phyloP scores from a whole-genome alignment of 192 early-diverging fungal species.

The Chytriomyces confervae region DNA sequence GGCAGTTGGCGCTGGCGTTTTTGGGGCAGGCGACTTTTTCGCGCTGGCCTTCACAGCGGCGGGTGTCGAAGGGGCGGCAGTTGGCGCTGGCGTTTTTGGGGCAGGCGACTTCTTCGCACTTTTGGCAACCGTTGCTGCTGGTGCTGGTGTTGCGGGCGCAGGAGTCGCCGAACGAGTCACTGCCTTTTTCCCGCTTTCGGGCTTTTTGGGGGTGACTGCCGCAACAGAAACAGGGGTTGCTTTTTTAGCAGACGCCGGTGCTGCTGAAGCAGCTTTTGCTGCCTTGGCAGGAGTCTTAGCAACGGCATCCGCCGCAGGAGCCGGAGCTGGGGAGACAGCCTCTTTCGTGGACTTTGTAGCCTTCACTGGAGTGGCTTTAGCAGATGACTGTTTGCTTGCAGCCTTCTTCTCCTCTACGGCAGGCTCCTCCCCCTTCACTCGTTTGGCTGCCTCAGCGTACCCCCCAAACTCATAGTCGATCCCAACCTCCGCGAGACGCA shows the following conservation, averaged over 20 bases:
- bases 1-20: too few species aligned
- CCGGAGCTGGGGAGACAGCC: not conserved
- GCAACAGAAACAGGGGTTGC: not conserved
- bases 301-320: not conserved
- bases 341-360: too few species aligned
- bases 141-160: not conserved
- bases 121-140: too few species aligned
- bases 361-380: too few species aligned
- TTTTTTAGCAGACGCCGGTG: not conserved
- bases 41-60: not conserved
- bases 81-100: too few species aligned
- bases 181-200: slow-evolving; percentile 7
- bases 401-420: not conserved
- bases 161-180: not conserved
- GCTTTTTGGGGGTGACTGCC: not conserved
- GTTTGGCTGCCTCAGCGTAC: slow-evolving; percentile 42
- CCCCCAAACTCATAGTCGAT: slow-evolving; percentile 90
- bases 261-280: not conserved
- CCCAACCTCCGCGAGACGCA: slow-evolving; percentile 68
- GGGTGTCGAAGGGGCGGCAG: too few species aligned
- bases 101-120: too few species aligned
- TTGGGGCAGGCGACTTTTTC: not conserved
- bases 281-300: not conserved
- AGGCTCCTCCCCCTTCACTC: not conserved
- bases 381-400: too few species aligned